A percentile compares a stretch with the other conserved stretches of the same genome.
Conservation (phyloP, 257 asterid species). For the Hygrophila difformis region DNA sequence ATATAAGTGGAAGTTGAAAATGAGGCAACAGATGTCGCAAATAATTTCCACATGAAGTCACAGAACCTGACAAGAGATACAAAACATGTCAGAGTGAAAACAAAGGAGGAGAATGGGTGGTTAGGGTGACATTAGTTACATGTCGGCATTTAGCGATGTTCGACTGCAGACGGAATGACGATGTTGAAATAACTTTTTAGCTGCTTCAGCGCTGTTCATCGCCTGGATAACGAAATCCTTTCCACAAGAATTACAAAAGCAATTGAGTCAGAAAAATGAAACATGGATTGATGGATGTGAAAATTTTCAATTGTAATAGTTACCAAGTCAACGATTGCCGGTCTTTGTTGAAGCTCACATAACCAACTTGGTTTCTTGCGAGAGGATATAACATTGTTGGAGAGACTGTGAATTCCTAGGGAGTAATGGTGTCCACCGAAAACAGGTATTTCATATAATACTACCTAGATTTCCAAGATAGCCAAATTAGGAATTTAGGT, state of each 20-base stretch:
- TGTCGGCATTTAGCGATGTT: conserved; percentile 24
- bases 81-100: conserved; percentile 19
- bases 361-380: conserved; percentile 79
- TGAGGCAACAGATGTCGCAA: conserved; percentile 56
- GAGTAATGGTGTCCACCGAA: conserved; percentile 76
- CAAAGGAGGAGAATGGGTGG: conserved; percentile 3
- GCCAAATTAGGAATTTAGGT: conserved; percentile 16
- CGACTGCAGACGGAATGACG: conserved; percentile 21
- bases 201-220: conserved; percentile 67
- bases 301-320: conserved; percentile 12
- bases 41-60: conserved; percentile 45
- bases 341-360: conserved; percentile 47
- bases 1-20: conserved; percentile 46
- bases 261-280: conserved; percentile 15
- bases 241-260: conserved; percentile 16
- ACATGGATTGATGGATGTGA: neutral
- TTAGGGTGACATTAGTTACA: conserved; percentile 31
- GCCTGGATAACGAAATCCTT: conserved; percentile 71
- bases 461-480: conserved; percentile 50
- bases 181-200: conserved; percentile 39
- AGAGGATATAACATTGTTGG: conserved; percentile 25
- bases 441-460: conserved; percentile 60
- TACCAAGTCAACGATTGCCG: conserved; percentile 61
- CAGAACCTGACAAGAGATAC: conserved; percentile 48
- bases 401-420: conserved; percentile 27